Evolutionary conservation across 1,284 basidiomycete species (phyloP), one percentile per base, ranked within the genome.

Genomic region (Irpex lacteus): DNA sequence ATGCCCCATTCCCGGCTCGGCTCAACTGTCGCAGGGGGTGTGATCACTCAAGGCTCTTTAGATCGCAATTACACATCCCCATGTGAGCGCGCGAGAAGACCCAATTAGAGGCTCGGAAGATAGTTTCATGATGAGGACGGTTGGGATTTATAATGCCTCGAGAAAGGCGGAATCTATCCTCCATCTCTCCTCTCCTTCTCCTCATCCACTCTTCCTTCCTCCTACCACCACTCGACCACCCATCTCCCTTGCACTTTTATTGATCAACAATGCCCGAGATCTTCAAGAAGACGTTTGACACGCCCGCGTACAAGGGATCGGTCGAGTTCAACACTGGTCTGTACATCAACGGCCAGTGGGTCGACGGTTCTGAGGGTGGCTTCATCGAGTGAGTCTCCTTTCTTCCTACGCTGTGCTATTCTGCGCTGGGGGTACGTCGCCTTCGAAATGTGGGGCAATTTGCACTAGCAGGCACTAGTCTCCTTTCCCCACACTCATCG

Each of bases 331-430:
- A 77, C 67, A 89, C 90, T 34, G 93, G 94, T 57, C 77, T 96
- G 68, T 96, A 87, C 82, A 94, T 97, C 79, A 82, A 88, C 77
- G 91, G 91, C 75, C 77, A 96, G 79, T 96, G 88, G 74, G 81
- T 85, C 50, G 85, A 88, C 67, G 91, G 90, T n/a, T 79, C 80
- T n/a, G 83, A 87, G 64, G 77, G 81, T 9, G 84, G 79, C 32
- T 86, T 83, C 15, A 88, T 93, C 72, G 90, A 92, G 87, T 92
- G 72, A 72, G 86, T 78, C 15, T 21, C 57, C 15, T n/a, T n/a
- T n/a, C n/a, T 26, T 26, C 3, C 4, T 26, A 26, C 26, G 26
- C 26, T 26, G 26, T 26, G 3, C 26, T 26, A 4, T 26, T 0
- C 26, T 26, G 26, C 26, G 3, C 26, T 26, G 26, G 26, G 26